A percentile compares a stretch with the other conserved stretches of the same genome.
These are phyloP conservation scores for Macrophomina tecta DNA, from an alignment of 2,329 filamentous ascomycete genomes.

Conservation along the genomic window DNA sequence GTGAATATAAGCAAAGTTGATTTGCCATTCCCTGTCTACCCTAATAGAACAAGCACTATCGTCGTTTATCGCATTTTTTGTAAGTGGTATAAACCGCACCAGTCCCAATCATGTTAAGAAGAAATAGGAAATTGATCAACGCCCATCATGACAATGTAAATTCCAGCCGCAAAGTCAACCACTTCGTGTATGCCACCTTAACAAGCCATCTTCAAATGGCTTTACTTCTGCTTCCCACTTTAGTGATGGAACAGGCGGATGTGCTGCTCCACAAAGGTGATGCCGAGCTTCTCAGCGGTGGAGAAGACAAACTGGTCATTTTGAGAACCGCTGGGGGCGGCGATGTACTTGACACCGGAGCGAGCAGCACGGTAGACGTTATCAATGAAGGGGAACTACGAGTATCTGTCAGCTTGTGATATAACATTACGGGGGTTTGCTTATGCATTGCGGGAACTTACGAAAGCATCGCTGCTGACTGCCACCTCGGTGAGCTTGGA, in stretches of 20 bases:
- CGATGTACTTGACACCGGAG: conserved; percentile 94
- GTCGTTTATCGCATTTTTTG: conserved; percentile 20
- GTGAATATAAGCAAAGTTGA: conserved; percentile 18
- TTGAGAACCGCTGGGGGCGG: conserved; percentile 88
- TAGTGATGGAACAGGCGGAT: conserved; percentile 95
- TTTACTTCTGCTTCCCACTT: background rate
- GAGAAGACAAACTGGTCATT: conserved; percentile 83
- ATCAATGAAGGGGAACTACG: conserved; percentile 94
- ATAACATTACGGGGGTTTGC: background rate
- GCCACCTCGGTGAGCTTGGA: conserved; percentile 80
- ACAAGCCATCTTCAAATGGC: background rate
- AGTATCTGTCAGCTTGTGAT: conserved; percentile 2
- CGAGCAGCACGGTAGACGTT: conserved; percentile 91
- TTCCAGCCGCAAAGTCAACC: background rate
- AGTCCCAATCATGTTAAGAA: conserved; percentile 18
- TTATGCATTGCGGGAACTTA: conserved; percentile 56
- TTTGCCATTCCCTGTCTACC: conserved; percentile 22
- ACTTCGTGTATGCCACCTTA: background rate
- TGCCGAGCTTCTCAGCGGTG: conserved; percentile 88
- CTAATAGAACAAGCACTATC: background rate
- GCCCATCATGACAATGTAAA: background rate
- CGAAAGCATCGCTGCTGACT: conserved; percentile 93
- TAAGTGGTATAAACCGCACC: conserved; percentile 18
- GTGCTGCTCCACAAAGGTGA: conserved; percentile 95
- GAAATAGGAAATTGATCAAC: conserved; percentile 13